phyloP scores from a whole-genome alignment of 495 filamentous ascomycete species.

The Neurospora africana region DNA sequence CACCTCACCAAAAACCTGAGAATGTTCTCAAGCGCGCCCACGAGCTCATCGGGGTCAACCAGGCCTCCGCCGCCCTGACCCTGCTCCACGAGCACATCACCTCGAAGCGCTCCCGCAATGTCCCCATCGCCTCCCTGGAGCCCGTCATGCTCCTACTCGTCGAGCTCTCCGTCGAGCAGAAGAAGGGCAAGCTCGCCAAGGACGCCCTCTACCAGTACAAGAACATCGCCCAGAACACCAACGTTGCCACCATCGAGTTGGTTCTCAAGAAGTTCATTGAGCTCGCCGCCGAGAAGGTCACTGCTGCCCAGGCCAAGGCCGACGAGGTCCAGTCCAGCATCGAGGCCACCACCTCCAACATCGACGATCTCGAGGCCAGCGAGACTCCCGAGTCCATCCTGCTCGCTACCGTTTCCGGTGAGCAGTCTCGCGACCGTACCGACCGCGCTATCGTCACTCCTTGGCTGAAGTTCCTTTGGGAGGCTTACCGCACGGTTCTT shows the following conservation, averaged over 20 bases:
- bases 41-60: conserved; percentile 95
- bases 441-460: conserved; percentile 96
- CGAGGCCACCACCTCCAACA: conserved; percentile 61
- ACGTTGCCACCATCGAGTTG: conserved; percentile 93
- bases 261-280: conserved; percentile 97
- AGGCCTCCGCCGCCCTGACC: conserved; percentile 80
- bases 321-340: conserved; percentile 85
- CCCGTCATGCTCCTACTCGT: conserved; percentile 97
- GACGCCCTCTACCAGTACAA: conserved; percentile 99
- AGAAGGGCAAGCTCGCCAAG: conserved; percentile 96
- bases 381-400: conserved; percentile 98
- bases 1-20: conserved; percentile 93
- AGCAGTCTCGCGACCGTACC: conserved; percentile 92
- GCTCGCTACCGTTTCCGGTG: conserved; percentile 92
- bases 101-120: conserved; percentile 93
- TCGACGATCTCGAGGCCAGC: conserved; percentile 92
- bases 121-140: conserved; percentile 90
- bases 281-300: conserved; percentile 90
- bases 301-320: conserved; percentile 88
- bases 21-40: conserved; percentile 98
- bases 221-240: conserved; percentile 98
- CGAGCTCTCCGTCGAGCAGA: conserved; percentile 89
- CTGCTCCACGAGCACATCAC: conserved; percentile 98
- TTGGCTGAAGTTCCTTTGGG: conserved; percentile 99
- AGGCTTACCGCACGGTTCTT: conserved; percentile 97